Percentiles rank a stretch among this genome's conserved stretches.
Evolutionary conservation across 257 asterid species (phyloP).

Genomic region (Fraxinus excelsior): DNA sequence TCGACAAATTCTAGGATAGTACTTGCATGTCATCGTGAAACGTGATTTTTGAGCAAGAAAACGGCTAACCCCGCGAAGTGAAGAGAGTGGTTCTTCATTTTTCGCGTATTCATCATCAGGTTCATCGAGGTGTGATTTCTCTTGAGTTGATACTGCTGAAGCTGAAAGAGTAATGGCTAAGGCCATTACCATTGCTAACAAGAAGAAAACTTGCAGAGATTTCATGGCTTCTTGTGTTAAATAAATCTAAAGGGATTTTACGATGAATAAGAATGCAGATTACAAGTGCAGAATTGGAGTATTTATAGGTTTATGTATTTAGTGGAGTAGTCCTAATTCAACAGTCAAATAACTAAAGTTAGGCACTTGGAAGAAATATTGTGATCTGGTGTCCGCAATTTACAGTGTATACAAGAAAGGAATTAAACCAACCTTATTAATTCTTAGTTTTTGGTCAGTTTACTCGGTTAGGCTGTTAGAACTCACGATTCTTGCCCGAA

Average conservation of each 20-base stretch:
- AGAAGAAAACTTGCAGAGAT: conserved; percentile 29
- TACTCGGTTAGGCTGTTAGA: not conserved
- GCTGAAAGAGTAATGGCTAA: conserved; percentile 24
- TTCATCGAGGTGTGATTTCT: not conserved
- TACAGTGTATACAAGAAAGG: not conserved
- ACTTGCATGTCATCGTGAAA: conserved; percentile 42
- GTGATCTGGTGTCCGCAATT: not conserved
- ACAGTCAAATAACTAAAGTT: conserved; percentile 35
- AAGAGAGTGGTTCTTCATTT: conserved; percentile 9
- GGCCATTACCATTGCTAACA: conserved; percentile 34
- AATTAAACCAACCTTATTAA: not conserved
- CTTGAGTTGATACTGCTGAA: conserved; percentile 26
- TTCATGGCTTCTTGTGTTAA: conserved; percentile 32
- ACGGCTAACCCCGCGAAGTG: conserved; percentile 42
- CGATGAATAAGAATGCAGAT: conserved; percentile 4
- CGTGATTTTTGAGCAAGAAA: conserved; percentile 34
- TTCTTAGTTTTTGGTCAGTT: not conserved
- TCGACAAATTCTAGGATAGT: conserved; percentile 49
- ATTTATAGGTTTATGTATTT: conserved; percentile 18
- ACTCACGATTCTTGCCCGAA: not conserved
- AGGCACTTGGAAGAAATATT: conserved; percentile 31
- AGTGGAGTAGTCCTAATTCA: conserved; percentile 39
- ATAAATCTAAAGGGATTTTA: not conserved
- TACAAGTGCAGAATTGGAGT: conserved; percentile 5
- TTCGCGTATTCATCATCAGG: conserved; percentile 4